Evolutionary conservation across 768 basidiomycete genomes (phyloP).

Genomic region (Boletus fagicola): DNA sequence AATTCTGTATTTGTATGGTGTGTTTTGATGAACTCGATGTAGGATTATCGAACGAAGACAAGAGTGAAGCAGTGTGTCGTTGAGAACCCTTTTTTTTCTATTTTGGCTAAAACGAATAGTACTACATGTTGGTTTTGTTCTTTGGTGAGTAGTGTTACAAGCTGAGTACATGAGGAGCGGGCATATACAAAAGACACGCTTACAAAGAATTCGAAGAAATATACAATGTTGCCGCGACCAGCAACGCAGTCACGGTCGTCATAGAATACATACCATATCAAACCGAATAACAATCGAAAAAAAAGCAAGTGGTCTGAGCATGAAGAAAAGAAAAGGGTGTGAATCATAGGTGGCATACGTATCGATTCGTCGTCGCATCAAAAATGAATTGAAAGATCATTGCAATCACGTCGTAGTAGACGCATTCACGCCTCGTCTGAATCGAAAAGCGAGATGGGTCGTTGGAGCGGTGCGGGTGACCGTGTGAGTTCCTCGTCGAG

Average conservation of each 20-base stretch:
- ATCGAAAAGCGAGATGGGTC: slow-evolving; percentile 34
- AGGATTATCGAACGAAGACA: neutral
- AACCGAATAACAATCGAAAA: neutral
- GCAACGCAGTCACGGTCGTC: neutral
- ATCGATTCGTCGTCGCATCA: neutral
- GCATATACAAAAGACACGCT: neutral
- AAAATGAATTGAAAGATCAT: neutral
- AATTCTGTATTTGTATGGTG: neutral
- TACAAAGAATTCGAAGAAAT: neutral
- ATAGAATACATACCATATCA: slow-evolving; percentile 7
- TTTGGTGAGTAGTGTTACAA: neutral
- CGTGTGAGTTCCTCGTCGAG: slow-evolving; percentile 12
- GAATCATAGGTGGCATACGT: neutral
- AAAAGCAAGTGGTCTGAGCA: neutral
- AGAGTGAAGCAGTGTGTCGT: neutral
- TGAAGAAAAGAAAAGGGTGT: neutral
- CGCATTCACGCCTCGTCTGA: slow-evolving; percentile 19
- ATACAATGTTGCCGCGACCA: neutral
- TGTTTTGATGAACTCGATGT: neutral
- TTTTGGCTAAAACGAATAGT: neutral
- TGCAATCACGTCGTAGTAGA: neutral
- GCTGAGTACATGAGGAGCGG: neutral
- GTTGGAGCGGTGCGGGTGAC: slow-evolving; percentile 30
- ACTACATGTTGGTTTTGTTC: neutral
- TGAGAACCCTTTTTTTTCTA: too few relatives aligned